phyloP scores from a whole-genome alignment of 352 stramenopile species.

The Phytophthora parvispora region DNA sequence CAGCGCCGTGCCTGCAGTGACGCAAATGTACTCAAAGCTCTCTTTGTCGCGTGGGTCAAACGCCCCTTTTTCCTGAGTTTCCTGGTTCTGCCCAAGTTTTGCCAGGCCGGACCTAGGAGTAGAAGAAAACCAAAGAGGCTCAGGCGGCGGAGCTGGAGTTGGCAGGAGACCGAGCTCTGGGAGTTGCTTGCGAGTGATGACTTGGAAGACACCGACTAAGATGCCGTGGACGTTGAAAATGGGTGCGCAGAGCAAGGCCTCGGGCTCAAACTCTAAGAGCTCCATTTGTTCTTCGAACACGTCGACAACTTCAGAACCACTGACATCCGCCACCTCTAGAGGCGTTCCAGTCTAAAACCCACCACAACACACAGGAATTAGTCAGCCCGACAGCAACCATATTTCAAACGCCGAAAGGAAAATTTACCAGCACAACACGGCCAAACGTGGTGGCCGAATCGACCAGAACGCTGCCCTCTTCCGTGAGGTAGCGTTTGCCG shows the following conservation, averaged over 20 bases:
- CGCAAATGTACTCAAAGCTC: slow-evolving; percentile 66
- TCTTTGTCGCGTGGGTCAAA: slow-evolving; percentile 55
- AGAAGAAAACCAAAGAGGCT: slow-evolving; percentile 21
- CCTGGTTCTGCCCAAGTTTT: slow-evolving; percentile 27
- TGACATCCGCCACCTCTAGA: slow-evolving; percentile 62
- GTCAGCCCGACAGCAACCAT: not conserved
- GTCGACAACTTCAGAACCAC: slow-evolving; percentile 61
- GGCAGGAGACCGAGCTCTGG: slow-evolving; percentile 8
- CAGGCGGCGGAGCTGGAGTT: slow-evolving; percentile 1
- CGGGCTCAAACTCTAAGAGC: slow-evolving; percentile 71
- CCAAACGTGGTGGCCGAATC: slow-evolving; percentile 77
- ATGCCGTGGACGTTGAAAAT: slow-evolving; percentile 77
- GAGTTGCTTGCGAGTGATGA: slow-evolving; percentile 56
- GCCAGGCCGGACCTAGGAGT: slow-evolving; percentile 14
- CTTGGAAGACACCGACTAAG: slow-evolving; percentile 70
- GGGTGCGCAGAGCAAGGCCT: slow-evolving; percentile 60
- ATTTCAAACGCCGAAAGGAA: not conserved
- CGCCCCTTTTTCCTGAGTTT: slow-evolving; percentile 8
- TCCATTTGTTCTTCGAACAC: slow-evolving; percentile 78
- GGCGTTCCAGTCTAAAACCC: slow-evolving; percentile 58
- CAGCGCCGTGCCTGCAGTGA: slow-evolving; percentile 68
- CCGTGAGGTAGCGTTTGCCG: slow-evolving; percentile 52
- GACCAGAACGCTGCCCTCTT: slow-evolving; percentile 62
- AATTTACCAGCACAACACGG: slow-evolving; percentile 66
- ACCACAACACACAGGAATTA: slow-evolving; percentile 2